Conservation (phyloP, 164 flowering plant species). For the Liquidambar formosana region DNA sequence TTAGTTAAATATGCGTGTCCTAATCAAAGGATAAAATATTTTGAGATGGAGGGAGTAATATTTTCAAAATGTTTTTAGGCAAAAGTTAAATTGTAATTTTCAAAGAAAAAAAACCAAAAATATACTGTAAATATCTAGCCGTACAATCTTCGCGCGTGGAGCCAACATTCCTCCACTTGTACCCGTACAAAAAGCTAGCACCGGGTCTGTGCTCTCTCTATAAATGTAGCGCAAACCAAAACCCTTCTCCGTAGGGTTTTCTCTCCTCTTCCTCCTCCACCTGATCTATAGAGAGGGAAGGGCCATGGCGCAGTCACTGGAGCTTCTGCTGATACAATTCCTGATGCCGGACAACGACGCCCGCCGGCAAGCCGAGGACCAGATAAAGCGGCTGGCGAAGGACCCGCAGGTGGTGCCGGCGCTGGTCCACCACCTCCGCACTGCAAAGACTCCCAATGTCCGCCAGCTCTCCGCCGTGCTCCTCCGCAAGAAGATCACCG, state of each 20-base stretch:
- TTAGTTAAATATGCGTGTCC: no score
- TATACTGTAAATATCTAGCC: no score
- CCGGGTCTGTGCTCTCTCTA: background rate
- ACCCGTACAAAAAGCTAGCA: background rate
- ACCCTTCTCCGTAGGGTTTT: slow-evolving; percentile 3
- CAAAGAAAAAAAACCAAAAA: no score
- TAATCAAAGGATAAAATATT: no score
- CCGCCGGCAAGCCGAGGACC: slow-evolving; percentile 93
- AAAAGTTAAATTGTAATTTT: no score
- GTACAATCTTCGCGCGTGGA: no score
- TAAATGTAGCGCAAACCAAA: background rate
- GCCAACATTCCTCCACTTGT: no score
- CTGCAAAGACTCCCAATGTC: slow-evolving; percentile 94
- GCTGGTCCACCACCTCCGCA: slow-evolving; percentile 85
- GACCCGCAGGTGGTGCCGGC: slow-evolving; percentile 95
- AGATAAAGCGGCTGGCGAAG: slow-evolving; percentile 84
- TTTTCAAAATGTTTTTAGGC: no score
- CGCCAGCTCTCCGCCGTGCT: slow-evolving; percentile 95
- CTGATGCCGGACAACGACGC: slow-evolving; percentile 98
- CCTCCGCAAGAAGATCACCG: slow-evolving; percentile 95
- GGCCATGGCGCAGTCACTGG: slow-evolving; percentile 88
- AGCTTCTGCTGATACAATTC: slow-evolving; percentile 82
- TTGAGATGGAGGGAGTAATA: no score
- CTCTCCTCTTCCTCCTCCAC: slow-evolving; percentile 3
- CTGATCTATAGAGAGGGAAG: slow-evolving; percentile 4